Evolutionary conservation across 1,284 basidiomycete species (phyloP).

Genomic region (Cryptococcus depauperatus): DNA sequence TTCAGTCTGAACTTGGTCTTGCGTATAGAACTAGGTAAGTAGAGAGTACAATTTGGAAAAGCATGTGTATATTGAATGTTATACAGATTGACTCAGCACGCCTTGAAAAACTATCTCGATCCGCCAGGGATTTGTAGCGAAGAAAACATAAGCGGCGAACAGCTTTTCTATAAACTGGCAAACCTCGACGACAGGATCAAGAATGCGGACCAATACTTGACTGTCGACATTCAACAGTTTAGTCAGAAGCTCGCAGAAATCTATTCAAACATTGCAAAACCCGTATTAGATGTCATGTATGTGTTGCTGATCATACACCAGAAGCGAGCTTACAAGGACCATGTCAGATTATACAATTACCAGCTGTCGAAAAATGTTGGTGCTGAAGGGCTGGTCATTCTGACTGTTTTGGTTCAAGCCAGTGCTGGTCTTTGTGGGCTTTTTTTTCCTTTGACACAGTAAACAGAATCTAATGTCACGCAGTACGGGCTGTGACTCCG

Average conservation of each 20-base stretch:
- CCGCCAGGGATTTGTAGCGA: constrained; percentile 24
- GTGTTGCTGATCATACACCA: constrained; percentile 4
- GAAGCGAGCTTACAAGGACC: neutral
- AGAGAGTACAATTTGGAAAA: neutral
- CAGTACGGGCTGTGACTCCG: constrained; percentile 81
- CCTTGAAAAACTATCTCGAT: constrained; percentile 77
- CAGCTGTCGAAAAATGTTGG: constrained; percentile 90
- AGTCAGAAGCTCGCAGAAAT: constrained; percentile 85
- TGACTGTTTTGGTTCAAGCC: constrained; percentile 76
- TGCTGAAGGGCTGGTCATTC: constrained; percentile 78
- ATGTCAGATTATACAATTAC: constrained; percentile 79
- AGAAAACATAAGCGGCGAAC: constrained; percentile 27
- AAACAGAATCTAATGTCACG: neutral
- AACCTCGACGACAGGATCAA: constrained; percentile 91
- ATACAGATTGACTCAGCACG: constrained; percentile 61
- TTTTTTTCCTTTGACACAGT: neutral
- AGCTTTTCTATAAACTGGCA: constrained; percentile 87
- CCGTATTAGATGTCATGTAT: constrained; percentile 68
- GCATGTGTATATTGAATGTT: neutral
- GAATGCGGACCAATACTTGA: constrained; percentile 78
- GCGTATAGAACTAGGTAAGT: constrained; percentile 71
- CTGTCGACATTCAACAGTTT: constrained; percentile 91
- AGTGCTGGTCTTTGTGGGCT: constrained; percentile 68
- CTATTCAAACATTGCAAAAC: constrained; percentile 89
- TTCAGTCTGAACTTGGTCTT: constrained; percentile 87